Evolutionary conservation across 2,329 filamentous ascomycete genomes (phyloP).

Genomic region (Aspergillus pseudoglaucus): DNA sequence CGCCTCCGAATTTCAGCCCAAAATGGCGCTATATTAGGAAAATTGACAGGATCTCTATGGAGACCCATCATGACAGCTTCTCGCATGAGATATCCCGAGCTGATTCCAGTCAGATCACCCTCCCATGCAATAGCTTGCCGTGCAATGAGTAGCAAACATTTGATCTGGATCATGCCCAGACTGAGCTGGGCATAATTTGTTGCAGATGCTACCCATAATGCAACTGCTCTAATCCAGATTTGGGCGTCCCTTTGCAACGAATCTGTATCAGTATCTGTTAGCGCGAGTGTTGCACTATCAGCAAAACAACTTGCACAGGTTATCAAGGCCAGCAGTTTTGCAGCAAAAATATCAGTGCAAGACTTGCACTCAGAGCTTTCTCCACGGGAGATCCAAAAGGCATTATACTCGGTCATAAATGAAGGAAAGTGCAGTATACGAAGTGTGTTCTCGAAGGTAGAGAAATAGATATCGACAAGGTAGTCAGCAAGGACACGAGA

Average conservation of each 20-base stretch:
- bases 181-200: slow-evolving; percentile 1
- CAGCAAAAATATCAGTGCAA: neutral
- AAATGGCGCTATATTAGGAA: slow-evolving; percentile 1
- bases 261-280: neutral
- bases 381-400: neutral
- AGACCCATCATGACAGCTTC: slow-evolving; percentile 4
- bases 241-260: neutral
- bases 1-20: neutral
- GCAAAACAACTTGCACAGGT: neutral
- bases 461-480: neutral
- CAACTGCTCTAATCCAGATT: neutral
- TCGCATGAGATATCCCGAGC: slow-evolving; percentile 1
- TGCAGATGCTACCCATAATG: neutral
- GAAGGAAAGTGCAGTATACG: slow-evolving; percentile 4
- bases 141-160: slow-evolving; percentile 3
- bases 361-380: neutral
- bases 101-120: neutral
- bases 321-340: neutral
- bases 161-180: slow-evolving; percentile 4
- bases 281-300: neutral
- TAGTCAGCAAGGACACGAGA: neutral
- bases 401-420: slow-evolving; percentile 1
- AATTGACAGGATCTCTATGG: slow-evolving; percentile 3
- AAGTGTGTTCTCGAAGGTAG: neutral
- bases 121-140: slow-evolving; percentile 2